phyloP scores from a whole-genome alignment of 176 grass and related monocot species.

The Juncus effusus region DNA sequence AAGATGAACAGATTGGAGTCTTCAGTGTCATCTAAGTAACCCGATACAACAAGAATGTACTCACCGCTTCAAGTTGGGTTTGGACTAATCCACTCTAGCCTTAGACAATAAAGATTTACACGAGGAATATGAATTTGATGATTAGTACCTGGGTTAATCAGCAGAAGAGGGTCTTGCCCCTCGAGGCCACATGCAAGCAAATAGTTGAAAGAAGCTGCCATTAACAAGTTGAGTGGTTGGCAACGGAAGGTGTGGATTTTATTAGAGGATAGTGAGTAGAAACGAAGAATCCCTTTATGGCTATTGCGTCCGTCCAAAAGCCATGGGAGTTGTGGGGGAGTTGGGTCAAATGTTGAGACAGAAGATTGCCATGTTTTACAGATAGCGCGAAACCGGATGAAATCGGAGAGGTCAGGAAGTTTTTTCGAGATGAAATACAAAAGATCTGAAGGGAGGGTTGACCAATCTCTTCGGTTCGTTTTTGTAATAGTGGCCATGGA shows the following conservation, averaged over 20 bases:
- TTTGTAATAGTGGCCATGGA: too few relatives aligned
- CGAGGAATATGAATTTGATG: background rate
- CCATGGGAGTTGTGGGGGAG: conserved; percentile 16
- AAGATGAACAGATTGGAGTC: background rate
- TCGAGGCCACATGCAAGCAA: background rate
- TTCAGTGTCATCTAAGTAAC: background rate
- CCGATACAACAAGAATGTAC: background rate
- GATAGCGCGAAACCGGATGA: conserved; percentile 1
- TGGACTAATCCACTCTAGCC: background rate
- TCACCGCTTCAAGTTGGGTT: conserved; percentile 1
- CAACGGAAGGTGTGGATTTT: background rate
- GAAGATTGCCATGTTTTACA: conserved; percentile 10
- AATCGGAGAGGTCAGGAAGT: conserved; percentile 14
- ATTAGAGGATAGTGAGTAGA: conserved; percentile 10
- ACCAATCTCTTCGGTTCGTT: conserved; percentile 1
- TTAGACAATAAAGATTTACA: background rate
- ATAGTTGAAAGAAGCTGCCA: background rate
- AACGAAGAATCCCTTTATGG: background rate
- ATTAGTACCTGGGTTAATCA: conserved; percentile 12
- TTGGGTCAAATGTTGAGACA: background rate
- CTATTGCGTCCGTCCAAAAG: background rate
- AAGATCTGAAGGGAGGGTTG: background rate
- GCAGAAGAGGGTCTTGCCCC: background rate
- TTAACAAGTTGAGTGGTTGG: background rate
- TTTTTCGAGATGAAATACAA: conserved; percentile 8